Base-by-base conservation (phyloP, 768 basidiomycete species). In the Suillus weaverae region DNA sequence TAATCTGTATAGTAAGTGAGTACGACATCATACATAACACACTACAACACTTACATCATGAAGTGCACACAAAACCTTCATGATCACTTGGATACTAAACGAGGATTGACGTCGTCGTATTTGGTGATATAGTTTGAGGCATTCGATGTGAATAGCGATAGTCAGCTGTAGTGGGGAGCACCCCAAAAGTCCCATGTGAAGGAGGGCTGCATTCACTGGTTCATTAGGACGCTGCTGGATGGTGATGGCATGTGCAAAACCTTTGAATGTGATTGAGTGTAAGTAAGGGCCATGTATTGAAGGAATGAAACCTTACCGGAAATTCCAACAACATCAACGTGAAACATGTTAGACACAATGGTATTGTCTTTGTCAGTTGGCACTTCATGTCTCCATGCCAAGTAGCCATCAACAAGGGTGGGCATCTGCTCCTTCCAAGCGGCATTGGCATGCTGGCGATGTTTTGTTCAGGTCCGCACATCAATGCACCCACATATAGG, bases 361-460 rank as follows among this genome's bases (percentile, higher is more conserved):
- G 57, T 43, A 38, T 38, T 36, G n/a, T 26, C 35, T 5, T 38
- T 20, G 9, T 14, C 30, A 11, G 26, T 38, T 14, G 22, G 32
- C 4, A 13, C 57, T 10, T 32, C 7, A 35, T 59, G 57, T 35
- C 20, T 59, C 57, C 57, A 59, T 18, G 35, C 36, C 26, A 59
- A 20, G 30, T 59, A 59, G 13, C 11, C 18, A 43, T 59, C 20
- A 1, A 43, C 41, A 9, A 59, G 57, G 30, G 3, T 22, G 33
- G 57, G 57, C 22, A 59, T 36, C 35, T 59, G 35, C 26, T 43
- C 41, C 36, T 59, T 26, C 57, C 57, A 59, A 38, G 57, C n/a
- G 9, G n/a, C 32, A 43, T 38, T 9, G 7, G 41, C 41, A 43
- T 18, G 13, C 33, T 36, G 22, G 57, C 10, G 13, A 38, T 10